Evolutionary conservation across 2,329 filamentous ascomycete genomes (phyloP), one percentile per base, ranked within the genome.

Genomic region (Aspergillus costaricaensis): DNA sequence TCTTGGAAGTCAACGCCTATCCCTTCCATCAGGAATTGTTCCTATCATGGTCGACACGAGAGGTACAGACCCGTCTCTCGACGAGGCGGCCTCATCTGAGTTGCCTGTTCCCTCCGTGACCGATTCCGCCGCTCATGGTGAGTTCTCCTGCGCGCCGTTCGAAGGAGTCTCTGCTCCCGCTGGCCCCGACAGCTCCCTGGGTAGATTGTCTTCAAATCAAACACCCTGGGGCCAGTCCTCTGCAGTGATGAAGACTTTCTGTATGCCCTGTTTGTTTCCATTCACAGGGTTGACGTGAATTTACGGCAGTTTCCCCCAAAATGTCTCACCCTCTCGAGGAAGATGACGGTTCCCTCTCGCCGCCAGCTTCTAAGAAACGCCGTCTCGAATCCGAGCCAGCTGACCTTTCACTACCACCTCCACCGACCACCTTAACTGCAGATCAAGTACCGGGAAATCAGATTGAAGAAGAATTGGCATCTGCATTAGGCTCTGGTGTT

Each of bases 301-400:
- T 55, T 8, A 30, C 47, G 47, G 23, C 39, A 67, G 68, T 62
- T 59, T 65, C 70, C 21, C 67, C 74, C 57, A 77, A 77, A 55
- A 32, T 67, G 30, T 66, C 67, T 8, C 76, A 74, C 59, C 64
- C 69, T 4, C 74, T 77, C 15, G 72, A 77, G n/a, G 72, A 77
- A 14, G 69, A 75, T 32, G 72, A 74, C 38, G 69, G 68, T 2
- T 67, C 73, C 52, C 54, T 62, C 7, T 72, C 75, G 14, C 70
- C 74, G 17, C 74, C 72, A 32, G 73, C 72, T 15, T 67, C 75
- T 38, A 79, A 79, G 67, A 79, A 76, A 62, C 75, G 74, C 23
- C 76, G 76, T 30, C 77, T 73, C 21, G 76, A 69, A 32, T 68
- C 73, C 19, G 69, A 67, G 17, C 61, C 66, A 9, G 68, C 68